Evolutionary conservation across 2,329 filamentous ascomycete species (phyloP).

Genomic region (Trichophyton benhamiae): DNA sequence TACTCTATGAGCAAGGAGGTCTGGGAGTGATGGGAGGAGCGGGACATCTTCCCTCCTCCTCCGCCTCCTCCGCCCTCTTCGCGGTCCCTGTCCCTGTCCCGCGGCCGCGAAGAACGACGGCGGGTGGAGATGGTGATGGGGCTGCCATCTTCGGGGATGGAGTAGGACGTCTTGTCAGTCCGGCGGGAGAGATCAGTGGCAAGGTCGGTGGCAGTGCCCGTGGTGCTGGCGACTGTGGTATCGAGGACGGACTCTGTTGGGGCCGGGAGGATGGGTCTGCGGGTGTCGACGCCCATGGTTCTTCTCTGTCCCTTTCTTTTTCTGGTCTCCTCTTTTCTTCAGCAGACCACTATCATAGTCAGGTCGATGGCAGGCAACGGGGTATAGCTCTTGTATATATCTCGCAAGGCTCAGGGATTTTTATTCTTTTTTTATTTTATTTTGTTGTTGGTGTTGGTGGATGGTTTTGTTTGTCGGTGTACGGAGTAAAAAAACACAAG

Average conservation of each 20-base stretch:
- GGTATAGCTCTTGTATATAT: background rate
- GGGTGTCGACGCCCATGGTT: slow-evolving; percentile 39
- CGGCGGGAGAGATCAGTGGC: slow-evolving; percentile 40
- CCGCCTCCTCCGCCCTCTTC: background rate
- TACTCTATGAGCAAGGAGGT: slow-evolving; percentile 91
- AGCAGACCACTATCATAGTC: slow-evolving; percentile 26
- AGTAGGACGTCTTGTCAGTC: slow-evolving; percentile 40
- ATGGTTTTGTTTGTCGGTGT: background rate
- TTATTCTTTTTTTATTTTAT: background rate
- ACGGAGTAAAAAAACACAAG: background rate
- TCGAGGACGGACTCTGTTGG: slow-evolving; percentile 39
- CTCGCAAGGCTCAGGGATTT: background rate
- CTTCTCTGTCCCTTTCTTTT: background rate
- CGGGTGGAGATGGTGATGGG: slow-evolving; percentile 79
- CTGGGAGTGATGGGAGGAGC: slow-evolving; percentile 52
- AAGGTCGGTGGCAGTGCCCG: slow-evolving; percentile 35
- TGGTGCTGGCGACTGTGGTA: slow-evolving; percentile 31
- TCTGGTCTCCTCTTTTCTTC: background rate
- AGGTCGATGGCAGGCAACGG: slow-evolving; percentile 6
- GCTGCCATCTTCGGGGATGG: slow-evolving; percentile 46
- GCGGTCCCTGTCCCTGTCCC: slow-evolving; percentile 33
- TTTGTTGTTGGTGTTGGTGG: background rate
- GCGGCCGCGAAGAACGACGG: slow-evolving; percentile 36
- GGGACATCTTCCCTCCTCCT: slow-evolving; percentile 39
- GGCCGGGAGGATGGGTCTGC: slow-evolving; percentile 38